These are phyloP conservation scores for Fusarium brevicatenulatum DNA, from an alignment of 2,329 filamentous ascomycete species.

Conservation along the genomic window DNA sequence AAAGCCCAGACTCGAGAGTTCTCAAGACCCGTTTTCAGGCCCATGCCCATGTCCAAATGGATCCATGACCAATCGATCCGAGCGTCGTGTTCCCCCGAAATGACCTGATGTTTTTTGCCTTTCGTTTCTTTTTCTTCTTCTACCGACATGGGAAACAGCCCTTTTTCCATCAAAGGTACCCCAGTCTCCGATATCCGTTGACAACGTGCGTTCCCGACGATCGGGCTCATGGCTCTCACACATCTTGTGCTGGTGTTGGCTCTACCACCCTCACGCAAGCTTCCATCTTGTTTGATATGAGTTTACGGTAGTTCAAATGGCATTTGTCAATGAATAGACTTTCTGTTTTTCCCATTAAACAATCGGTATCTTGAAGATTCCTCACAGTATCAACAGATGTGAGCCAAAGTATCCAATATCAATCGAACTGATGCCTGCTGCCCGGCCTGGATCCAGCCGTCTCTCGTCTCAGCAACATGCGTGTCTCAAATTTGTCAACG, in stretches of 20 bases:
- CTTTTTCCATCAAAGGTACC: conserved; percentile 2
- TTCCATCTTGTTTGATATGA: not conserved
- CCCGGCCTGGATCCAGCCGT: not conserved
- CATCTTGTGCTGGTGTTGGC: not conserved
- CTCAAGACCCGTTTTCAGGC: not conserved
- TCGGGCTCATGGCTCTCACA: conserved; percentile 8
- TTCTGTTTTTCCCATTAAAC: not conserved
- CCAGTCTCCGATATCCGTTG: conserved; percentile 26
- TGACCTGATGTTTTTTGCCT: conserved; percentile 23
- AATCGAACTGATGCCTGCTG: not conserved
- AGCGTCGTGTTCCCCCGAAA: not conserved
- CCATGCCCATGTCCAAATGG: not conserved
- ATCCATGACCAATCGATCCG: not conserved
- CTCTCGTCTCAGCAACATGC: not conserved
- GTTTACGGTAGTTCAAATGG: not conserved
- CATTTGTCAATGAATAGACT: not conserved
- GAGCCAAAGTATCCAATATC: not conserved
- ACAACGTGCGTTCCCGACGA: conserved; percentile 27
- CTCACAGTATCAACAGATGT: not conserved
- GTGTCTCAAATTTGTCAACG: conserved; percentile 5
- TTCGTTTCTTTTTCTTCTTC: conserved; percentile 3
- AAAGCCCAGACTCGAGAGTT: not conserved
- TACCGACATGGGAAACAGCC: conserved; percentile 13
- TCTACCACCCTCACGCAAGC: not conserved
- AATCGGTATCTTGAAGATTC: not conserved